Conservation (phyloP, 2,329 filamentous ascomycete species). For the Coniosporium tulheliwenetii region DNA sequence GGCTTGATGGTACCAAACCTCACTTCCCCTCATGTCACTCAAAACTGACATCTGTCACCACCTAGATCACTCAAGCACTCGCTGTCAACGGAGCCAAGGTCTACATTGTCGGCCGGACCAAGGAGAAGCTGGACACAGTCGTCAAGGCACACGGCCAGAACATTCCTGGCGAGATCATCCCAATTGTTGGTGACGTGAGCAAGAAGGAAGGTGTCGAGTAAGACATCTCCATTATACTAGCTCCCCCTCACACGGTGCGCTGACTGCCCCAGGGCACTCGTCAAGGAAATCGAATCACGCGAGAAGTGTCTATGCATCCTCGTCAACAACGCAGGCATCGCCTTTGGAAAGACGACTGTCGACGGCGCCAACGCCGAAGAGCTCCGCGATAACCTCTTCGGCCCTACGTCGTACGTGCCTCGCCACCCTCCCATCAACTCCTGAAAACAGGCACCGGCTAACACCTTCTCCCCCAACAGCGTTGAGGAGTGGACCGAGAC, state of each 20-base stretch:
- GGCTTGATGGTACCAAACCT: conserved; percentile 22
- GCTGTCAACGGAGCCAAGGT: conserved; percentile 27
- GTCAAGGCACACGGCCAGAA: conserved; percentile 26
- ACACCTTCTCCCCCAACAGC: too few relatives aligned
- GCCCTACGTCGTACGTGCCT: conserved; percentile 9
- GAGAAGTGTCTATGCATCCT: conserved; percentile 30
- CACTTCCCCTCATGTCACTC: background rate
- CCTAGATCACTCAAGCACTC: conserved; percentile 22
- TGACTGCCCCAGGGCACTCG: conserved; percentile 9
- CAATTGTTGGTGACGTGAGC: conserved; percentile 26
- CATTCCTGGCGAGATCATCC: conserved; percentile 29
- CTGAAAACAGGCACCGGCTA: too few relatives aligned
- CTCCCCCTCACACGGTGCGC: too few relatives aligned
- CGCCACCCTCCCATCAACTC: too few relatives aligned
- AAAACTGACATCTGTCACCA: background rate
- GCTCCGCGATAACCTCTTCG: conserved; percentile 27
- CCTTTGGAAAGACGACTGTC: conserved; percentile 19
- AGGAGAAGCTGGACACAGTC: conserved; percentile 28
- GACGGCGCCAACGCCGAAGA: conserved; percentile 25
- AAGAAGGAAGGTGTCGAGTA: conserved; percentile 26
- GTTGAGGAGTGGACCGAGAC: too few relatives aligned
- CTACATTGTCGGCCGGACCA: conserved; percentile 17
- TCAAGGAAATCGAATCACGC: conserved; percentile 25
- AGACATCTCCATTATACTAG: conserved; percentile 2
- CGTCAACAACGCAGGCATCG: conserved; percentile 32